phyloP scores from a whole-genome alignment of 2,329 filamentous ascomycete genomes.

The Stagonosporopsis cucurbitacearum region DNA sequence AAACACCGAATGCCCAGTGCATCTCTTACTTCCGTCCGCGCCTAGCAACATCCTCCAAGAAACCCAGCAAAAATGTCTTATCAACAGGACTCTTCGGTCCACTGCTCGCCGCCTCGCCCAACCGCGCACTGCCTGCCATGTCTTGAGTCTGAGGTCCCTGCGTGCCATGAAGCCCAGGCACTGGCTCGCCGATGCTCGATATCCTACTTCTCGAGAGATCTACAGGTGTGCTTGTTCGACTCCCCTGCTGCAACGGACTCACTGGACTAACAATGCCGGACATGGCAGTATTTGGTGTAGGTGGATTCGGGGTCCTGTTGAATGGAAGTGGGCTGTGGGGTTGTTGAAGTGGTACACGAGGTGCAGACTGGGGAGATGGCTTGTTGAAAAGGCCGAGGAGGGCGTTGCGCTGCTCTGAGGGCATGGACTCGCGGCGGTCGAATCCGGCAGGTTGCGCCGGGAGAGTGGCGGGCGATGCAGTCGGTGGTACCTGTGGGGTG shows the following conservation, averaged over 20 bases:
- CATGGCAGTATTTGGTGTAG: constrained; percentile 38
- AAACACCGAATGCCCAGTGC: constrained; percentile 1
- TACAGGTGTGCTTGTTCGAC: constrained; percentile 36
- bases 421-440: constrained; percentile 37
- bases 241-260: constrained; percentile 42
- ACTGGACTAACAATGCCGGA: constrained; percentile 50
- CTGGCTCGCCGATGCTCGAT: constrained; percentile 41
- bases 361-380: constrained; percentile 23
- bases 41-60: constrained; percentile 65
- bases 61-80: constrained; percentile 77
- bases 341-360: constrained; percentile 22
- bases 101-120: constrained; percentile 1
- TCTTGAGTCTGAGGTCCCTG: neutral
- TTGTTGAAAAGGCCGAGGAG: constrained; percentile 49
- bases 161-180: neutral
- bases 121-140: neutral
- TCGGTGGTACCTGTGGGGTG: neutral
- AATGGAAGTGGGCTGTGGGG: constrained; percentile 29
- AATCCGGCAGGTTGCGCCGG: constrained; percentile 18
- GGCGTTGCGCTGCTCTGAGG: constrained; percentile 43
- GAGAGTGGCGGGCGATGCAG: constrained; percentile 4
- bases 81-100: constrained; percentile 63
- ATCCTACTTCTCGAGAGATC: constrained; percentile 42
- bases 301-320: constrained; percentile 31
- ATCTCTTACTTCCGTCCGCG: constrained; percentile 30